phyloP scores from a whole-genome alignment of 768 basidiomycete species.

The Boletellus sp. region DNA sequence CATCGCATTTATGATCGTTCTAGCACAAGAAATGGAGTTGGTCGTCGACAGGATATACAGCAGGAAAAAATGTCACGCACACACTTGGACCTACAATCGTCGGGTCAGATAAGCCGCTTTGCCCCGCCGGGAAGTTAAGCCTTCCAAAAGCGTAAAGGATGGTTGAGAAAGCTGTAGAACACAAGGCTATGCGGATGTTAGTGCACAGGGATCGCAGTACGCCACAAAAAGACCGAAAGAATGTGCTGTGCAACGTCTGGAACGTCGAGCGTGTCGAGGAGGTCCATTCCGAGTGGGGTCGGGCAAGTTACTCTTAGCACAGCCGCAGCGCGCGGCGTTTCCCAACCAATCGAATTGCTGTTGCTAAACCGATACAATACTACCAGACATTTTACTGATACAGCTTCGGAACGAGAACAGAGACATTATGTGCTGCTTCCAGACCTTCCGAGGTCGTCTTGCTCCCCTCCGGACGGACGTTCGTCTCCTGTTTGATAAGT shows the following conservation, averaged over 20 bases:
- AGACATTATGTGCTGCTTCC: conserved; percentile 2
- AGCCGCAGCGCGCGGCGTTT: background rate
- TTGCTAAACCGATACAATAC: background rate
- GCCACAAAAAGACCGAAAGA: background rate
- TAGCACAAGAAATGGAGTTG: conserved; percentile 2
- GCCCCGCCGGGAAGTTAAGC: conserved; percentile 1
- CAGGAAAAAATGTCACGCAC: background rate
- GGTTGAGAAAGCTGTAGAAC: background rate
- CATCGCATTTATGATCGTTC: conserved; percentile 6
- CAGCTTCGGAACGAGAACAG: no score
- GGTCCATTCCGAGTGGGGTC: background rate
- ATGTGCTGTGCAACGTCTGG: background rate
- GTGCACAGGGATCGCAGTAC: background rate
- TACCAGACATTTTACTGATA: no score
- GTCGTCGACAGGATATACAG: conserved; percentile 1
- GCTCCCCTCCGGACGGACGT: background rate
- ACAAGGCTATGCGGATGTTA: conserved; percentile 4
- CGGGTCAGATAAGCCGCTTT: conserved; percentile 7
- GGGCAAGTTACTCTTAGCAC: background rate
- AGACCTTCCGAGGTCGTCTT: conserved; percentile 3
- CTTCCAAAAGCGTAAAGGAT: conserved; percentile 20
- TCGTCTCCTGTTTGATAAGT: background rate
- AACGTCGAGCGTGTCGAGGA: no score
- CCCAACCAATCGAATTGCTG: background rate
- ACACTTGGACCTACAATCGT: conserved; percentile 21